Evolutionary conservation across 495 filamentous ascomycete species (phyloP).

Genomic region (Patellaria atrata): DNA sequence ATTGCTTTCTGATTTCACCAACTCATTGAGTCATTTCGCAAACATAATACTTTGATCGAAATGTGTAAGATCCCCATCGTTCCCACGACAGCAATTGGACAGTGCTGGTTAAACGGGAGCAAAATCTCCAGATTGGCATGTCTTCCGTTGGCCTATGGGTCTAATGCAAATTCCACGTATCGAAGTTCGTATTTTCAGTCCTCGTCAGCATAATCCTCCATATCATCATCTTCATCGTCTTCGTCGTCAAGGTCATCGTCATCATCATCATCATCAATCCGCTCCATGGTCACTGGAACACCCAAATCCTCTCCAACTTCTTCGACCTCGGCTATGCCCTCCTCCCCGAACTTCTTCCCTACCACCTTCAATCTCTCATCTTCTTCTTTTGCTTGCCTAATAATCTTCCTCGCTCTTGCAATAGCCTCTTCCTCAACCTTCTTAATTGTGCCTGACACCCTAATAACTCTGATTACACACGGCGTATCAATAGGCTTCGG

Average conservation of each 20-base stretch:
- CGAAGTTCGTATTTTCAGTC: no score
- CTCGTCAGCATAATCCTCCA: constrained; percentile 18
- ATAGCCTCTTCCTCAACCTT: constrained; percentile 87
- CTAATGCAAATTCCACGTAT: no score
- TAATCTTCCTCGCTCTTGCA: constrained; percentile 46
- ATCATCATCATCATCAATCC: constrained; percentile 18
- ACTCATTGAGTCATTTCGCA: no score
- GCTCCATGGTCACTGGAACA: constrained; percentile 17
- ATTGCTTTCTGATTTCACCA: no score
- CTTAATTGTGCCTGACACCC: constrained; percentile 84
- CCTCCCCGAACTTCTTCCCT: no score
- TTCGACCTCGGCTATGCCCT: no score
- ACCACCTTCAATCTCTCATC: constrained; percentile 31
- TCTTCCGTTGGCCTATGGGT: no score
- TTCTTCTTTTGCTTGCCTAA: constrained; percentile 6
- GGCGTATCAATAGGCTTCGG: constrained; percentile 38
- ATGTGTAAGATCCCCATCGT: no score
- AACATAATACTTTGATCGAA: no score
- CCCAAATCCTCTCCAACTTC: constrained; percentile 17
- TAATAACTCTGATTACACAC: constrained; percentile 73
- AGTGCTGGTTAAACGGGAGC: no score
- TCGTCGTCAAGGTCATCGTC: constrained; percentile 34
- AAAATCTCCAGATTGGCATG: no score
- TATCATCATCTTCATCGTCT: constrained; percentile 38
- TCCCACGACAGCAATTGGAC: no score